Evolutionary conservation across 1,284 basidiomycete species (phyloP), one percentile per base, ranked within the genome.

Genomic region (Serendipita sp.): DNA sequence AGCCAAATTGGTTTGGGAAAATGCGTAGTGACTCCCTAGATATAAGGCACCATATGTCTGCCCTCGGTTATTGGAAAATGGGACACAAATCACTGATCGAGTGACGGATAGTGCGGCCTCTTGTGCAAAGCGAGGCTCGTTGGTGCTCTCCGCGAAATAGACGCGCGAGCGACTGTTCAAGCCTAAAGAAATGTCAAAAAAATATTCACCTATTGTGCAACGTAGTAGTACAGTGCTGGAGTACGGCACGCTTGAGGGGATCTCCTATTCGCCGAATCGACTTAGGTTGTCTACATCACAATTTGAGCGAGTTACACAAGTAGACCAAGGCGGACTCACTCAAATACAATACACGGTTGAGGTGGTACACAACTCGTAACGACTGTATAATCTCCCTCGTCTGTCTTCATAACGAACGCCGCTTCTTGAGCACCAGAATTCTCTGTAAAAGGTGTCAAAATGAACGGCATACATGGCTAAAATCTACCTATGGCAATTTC

Each of bases 61-160:
- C 13, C 83, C 83, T 32, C 84, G 79, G 67, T 86, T 86, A 68
- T 83, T 82, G 70, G 83, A 83, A 60, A 87, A 83, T 0, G 84
- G 84, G 8, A 86, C 71, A 68, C 84, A 86, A 35, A 86, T 77
- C 6, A 85, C 80, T 32, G 83, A 82, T 58, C 81, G 76, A 68
- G 82, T 76, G 8, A 71, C 69, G 29, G 81, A 82, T 68, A 82
- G 79, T 30, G 78, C 76, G 15, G 84, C 82, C 69, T 85, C 83
- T 1, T 82, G 78, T 0, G 83, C 78, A 68, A 85, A 87, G 41
- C 83, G 79, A 13, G 83, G 78, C 69, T 87, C 84, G 3, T 78
- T 69, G 0, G 79, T 74, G 17, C 82, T 80, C 70, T 87, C 84
- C 53, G 82, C 79, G 65, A 79, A 79, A 65, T 75, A 82, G 12